Evolutionary conservation across 1,139 yeast genomes (phyloP), one percentile per base, ranked within the genome.

Genomic region (Candida sp.): DNA sequence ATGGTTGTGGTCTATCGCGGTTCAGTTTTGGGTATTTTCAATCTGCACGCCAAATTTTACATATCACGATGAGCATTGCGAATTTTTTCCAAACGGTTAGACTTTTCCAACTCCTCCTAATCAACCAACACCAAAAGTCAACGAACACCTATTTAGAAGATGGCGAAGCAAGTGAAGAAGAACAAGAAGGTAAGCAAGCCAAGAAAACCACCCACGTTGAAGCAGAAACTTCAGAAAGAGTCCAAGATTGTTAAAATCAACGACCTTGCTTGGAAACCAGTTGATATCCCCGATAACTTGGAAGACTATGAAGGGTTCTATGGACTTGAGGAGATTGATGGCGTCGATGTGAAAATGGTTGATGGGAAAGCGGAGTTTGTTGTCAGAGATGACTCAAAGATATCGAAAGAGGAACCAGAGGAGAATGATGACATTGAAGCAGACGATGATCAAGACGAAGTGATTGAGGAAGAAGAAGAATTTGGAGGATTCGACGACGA

Each of bases 311-410:
- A 88, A 61, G 98, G 98, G 0, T 87, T 92, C 59, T 90, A 85
- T 68, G 99, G 98, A 0, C 72, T 94, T 41, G 98, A 94, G 67
- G 99, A 94, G 66, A 81, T 94, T 49, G 98, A 92, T 49, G 98
- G 97, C 28, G 98, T 93, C 26, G 93, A 83, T 60, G 93, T 93
- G 4, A 82, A 82, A 55, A 77, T 84, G 50, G 83, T 84, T 3
- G 75, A 84, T 51, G 96, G 96, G 17, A 74, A 76, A 54, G 84
- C 87, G 0, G 80, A 81, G 58, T 90, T 90, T 61, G 69, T 83
- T 26, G 83, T 85, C 3, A 77, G 75, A 48, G 50, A 38, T 53
- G 51, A 27, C 50, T 47, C 3, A 56, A 49, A 11, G 52, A 50
- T 23, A 46, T 38, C 4, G 52, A 49, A 42, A 60, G 63, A 42